Evolutionary conservation across 108 stramenopile species (phyloP).

Genomic region (Epipyxis sp.): DNA sequence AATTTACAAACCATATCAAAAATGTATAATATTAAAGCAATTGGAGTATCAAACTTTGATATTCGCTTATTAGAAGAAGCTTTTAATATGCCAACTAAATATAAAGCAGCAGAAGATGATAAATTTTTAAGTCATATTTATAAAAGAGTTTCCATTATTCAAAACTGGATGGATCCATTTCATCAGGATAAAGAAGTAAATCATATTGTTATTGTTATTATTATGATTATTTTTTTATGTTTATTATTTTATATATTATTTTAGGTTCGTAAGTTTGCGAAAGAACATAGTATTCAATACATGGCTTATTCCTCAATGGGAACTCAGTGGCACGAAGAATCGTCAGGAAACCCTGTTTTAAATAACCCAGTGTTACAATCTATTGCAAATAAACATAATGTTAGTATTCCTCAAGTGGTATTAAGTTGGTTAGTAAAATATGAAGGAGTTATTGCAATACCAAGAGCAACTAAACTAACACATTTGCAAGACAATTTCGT

Average conservation of each 20-base stretch:
- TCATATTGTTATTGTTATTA: no score
- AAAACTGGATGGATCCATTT: constrained; percentile 60
- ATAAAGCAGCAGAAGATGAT: no score
- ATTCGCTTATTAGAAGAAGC: constrained; percentile 29
- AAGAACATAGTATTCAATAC: constrained; percentile 41
- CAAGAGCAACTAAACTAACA: neutral
- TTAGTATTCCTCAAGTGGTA: neutral
- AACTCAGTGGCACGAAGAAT: constrained; percentile 35
- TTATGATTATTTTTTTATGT: no score
- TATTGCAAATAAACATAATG: constrained; percentile 33
- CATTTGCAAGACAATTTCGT: constrained; percentile 3
- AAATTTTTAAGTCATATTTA: constrained; percentile 11
- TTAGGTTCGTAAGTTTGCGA: constrained; percentile 41
- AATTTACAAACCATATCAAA: constrained; percentile 40
- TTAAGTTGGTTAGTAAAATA: neutral
- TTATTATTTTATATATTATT: no score
- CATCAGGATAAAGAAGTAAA: constrained; percentile 44
- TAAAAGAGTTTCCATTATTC: constrained; percentile 39
- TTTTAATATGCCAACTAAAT: no score
- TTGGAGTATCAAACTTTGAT: constrained; percentile 50
- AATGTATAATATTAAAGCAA: constrained; percentile 29
- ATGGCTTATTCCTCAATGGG: constrained; percentile 52
- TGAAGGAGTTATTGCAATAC: neutral
- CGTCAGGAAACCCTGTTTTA: constrained; percentile 37
- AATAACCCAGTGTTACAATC: neutral